These are phyloP conservation scores for Leishmania tarentolae DNA, from an alignment of 208 protist species.

Conservation along the genomic window DNA sequence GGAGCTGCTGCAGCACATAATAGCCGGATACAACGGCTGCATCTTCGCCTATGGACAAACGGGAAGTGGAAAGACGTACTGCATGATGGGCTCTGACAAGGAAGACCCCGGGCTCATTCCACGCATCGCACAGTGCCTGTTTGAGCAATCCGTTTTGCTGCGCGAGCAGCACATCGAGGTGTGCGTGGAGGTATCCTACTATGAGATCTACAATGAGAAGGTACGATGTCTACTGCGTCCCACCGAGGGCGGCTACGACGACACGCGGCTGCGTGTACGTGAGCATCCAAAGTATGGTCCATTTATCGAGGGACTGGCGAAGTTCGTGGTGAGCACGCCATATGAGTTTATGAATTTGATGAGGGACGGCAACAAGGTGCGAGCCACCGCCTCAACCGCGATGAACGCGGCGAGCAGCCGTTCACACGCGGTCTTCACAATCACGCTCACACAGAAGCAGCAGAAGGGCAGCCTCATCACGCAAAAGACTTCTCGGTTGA, in stretches of 20 bases:
- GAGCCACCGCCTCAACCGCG: slow-evolving; percentile 86
- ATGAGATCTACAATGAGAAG: slow-evolving; percentile 93
- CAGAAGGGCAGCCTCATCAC: slow-evolving; percentile 44
- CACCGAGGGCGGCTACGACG: slow-evolving; percentile 55
- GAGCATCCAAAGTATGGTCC: slow-evolving; percentile 83
- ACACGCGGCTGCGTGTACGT: slow-evolving; percentile 67
- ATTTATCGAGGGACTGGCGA: slow-evolving; percentile 78
- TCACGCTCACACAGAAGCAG: slow-evolving; percentile 77
- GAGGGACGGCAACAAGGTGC: slow-evolving; percentile 83
- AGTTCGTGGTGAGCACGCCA: slow-evolving; percentile 68
- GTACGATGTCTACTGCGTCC: slow-evolving; percentile 77
- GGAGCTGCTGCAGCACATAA: slow-evolving; percentile 57
- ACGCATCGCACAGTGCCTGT: slow-evolving; percentile 64
- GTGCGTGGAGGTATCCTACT: slow-evolving; percentile 79
- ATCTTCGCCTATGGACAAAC: slow-evolving; percentile 92
- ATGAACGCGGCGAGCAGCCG: slow-evolving; percentile 92
- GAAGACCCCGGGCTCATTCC: slow-evolving; percentile 63
- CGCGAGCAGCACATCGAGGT: slow-evolving; percentile 63
- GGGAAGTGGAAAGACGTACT: slow-evolving; percentile 88
- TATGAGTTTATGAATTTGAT: slow-evolving; percentile 79
- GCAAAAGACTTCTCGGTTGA: slow-evolving; percentile 64
- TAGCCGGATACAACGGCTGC: slow-evolving; percentile 87
- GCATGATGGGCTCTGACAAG: slow-evolving; percentile 61
- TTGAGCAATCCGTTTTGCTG: slow-evolving; percentile 41
- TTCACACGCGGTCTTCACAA: slow-evolving; percentile 90